Conservation (phyloP, 768 basidiomycete genomes). For the Kwoniella sp. region DNA sequence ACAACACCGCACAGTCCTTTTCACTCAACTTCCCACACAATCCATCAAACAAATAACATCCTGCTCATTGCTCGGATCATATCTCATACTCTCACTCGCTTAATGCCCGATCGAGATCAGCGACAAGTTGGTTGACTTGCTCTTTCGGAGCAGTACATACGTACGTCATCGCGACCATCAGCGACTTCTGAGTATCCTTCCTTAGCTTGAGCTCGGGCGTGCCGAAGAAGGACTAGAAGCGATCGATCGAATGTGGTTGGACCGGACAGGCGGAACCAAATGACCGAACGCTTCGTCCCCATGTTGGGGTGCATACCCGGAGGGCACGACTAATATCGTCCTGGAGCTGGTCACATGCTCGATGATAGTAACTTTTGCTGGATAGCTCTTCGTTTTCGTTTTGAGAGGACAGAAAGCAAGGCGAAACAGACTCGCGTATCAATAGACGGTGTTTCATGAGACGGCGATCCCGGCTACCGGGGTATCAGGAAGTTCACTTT, state of each 20-base stretch:
- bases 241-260: background rate
- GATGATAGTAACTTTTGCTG: too few species aligned
- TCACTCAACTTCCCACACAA: slow-evolving; percentile 18
- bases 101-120: background rate
- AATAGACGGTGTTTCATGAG: too few species aligned
- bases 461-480: too few species aligned
- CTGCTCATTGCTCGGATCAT: slow-evolving; percentile 4
- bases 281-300: too few species aligned
- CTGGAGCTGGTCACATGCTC: too few species aligned
- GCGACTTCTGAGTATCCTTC: background rate
- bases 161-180: background rate
- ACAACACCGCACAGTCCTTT: slow-evolving; percentile 14
- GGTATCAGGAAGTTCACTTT: background rate
- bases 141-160: background rate
- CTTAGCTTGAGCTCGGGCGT: background rate
- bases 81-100: background rate
- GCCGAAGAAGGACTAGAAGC: background rate
- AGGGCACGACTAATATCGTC: too few species aligned
- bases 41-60: background rate
- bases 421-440: too few species aligned
- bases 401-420: too few species aligned
- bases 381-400: too few species aligned
- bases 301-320: too few species aligned
- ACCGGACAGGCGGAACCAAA: background rate
- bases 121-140: background rate